These are phyloP conservation scores for Cordyceps cicadae DNA, from an alignment of 2,329 filamentous ascomycete species.

Conservation along the genomic window DNA sequence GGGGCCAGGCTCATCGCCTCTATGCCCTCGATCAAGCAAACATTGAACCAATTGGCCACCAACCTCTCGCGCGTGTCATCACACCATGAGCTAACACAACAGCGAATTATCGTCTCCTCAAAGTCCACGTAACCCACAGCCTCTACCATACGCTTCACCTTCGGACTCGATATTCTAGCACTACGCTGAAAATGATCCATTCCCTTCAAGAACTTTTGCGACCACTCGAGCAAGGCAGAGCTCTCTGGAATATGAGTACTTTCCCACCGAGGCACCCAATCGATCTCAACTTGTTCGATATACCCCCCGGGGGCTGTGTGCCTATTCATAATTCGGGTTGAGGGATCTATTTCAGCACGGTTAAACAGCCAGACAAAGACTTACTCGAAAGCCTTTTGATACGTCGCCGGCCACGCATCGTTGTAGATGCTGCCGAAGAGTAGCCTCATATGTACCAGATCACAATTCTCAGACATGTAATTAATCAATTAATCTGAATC, in stretches of 20 bases:
- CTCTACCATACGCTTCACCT: constrained; percentile 53
- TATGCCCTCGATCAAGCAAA: constrained; percentile 64
- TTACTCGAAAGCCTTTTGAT: constrained; percentile 58
- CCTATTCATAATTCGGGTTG: constrained; percentile 31
- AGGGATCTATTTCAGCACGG: neutral
- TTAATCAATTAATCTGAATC: neutral
- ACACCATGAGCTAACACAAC: constrained; percentile 70
- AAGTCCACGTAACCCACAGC: constrained; percentile 74
- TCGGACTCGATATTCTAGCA: constrained; percentile 46
- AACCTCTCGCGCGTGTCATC: constrained; percentile 55
- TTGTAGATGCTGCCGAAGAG: constrained; percentile 68
- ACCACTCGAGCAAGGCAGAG: constrained; percentile 60
- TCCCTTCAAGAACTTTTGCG: constrained; percentile 56
- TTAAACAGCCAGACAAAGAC: neutral
- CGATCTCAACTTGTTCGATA: constrained; percentile 85
- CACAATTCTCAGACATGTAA: constrained; percentile 43
- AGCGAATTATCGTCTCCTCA: constrained; percentile 56
- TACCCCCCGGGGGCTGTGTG: constrained; percentile 68
- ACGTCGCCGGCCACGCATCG: constrained; percentile 60
- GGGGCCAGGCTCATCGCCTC: constrained; percentile 66
- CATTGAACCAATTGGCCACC: constrained; percentile 75
- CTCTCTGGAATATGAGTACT: constrained; percentile 51
- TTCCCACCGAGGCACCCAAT: constrained; percentile 68
- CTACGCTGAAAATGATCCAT: constrained; percentile 58
- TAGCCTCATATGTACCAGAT: constrained; percentile 77